Evolutionary conservation across 2,329 filamentous ascomycete genomes (phyloP).

Genomic region (Xylaria sp.): DNA sequence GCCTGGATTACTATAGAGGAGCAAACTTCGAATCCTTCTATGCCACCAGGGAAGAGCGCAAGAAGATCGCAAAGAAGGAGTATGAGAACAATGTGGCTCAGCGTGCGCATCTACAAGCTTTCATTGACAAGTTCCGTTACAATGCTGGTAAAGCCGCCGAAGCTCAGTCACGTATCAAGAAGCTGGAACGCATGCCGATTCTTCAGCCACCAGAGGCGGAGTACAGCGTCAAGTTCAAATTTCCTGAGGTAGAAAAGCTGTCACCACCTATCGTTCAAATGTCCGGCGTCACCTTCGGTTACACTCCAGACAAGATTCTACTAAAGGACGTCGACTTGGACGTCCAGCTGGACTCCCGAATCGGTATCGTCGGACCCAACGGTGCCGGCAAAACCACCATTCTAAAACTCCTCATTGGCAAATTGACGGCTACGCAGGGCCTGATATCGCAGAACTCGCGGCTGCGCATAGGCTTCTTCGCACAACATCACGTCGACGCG

Average conservation of each 20-base stretch:
- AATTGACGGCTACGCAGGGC: slow-evolving; percentile 79
- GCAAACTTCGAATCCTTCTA: slow-evolving; percentile 99
- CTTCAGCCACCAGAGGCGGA: slow-evolving; percentile 90
- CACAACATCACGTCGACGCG: slow-evolving; percentile 97
- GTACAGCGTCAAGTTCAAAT: slow-evolving; percentile 96
- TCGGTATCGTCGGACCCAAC: slow-evolving; percentile 99
- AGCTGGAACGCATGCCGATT: slow-evolving; percentile 95
- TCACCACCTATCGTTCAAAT: slow-evolving; percentile 98
- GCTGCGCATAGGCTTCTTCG: slow-evolving; percentile 94
- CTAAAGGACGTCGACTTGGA: slow-evolving; percentile 91
- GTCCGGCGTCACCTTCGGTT: slow-evolving; percentile 91
- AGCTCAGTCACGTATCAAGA: slow-evolving; percentile 98
- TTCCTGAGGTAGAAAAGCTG: slow-evolving; percentile 97
- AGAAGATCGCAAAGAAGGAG: slow-evolving; percentile 95
- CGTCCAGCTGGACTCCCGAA: slow-evolving; percentile 96
- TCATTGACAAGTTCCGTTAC: slow-evolving; percentile 99
- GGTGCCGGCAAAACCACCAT: slow-evolving; percentile 98
- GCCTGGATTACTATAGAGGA: slow-evolving; percentile 97
- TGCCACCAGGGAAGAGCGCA: slow-evolving; percentile 94
- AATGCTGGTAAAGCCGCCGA: slow-evolving; percentile 99
- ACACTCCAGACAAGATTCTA: slow-evolving; percentile 80
- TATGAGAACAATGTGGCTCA: slow-evolving; percentile 99
- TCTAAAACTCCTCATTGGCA: slow-evolving; percentile 95
- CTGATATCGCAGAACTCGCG: slow-evolving; percentile 89
- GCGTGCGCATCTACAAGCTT: slow-evolving; percentile 92